Conservation (phyloP, 306 rosid genomes). For the Ziziphus jujuba region DNA sequence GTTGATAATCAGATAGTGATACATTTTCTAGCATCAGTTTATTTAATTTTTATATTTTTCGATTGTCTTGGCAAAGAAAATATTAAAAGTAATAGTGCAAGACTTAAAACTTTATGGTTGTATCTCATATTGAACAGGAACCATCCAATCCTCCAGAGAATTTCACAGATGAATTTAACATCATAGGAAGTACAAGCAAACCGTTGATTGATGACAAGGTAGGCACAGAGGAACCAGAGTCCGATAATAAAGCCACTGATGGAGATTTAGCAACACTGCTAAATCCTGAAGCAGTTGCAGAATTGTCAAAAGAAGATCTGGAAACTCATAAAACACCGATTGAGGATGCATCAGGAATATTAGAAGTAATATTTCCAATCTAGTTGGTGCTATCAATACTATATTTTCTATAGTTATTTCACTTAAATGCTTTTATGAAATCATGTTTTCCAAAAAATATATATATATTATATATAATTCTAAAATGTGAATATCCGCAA, state of each 20-base stretch:
- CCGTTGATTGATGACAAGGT: slow-evolving; percentile 1
- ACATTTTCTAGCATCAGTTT: too few relatives aligned
- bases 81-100: too few relatives aligned
- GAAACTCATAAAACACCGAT: background rate
- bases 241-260: slow-evolving; percentile 7
- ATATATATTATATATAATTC: background rate
- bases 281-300: background rate
- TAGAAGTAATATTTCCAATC: slow-evolving; percentile 7
- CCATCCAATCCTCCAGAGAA: slow-evolving; percentile 6
- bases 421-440: too few relatives aligned
- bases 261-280: slow-evolving; percentile 4
- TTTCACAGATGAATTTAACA: slow-evolving; percentile 21
- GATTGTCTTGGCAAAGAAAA: too few relatives aligned
- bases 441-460: background rate
- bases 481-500: too few relatives aligned
- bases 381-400: too few relatives aligned
- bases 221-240: slow-evolving; percentile 4
- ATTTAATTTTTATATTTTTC: too few relatives aligned
- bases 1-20: too few relatives aligned
- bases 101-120: background rate
- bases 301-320: background rate
- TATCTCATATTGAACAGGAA: slow-evolving; percentile 26
- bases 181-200: background rate
- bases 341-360: background rate
- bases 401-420: too few relatives aligned